A percentile compares a stretch with the other conserved stretches of the same genome.
phyloP scores from a whole-genome alignment of 2,329 filamentous ascomycete species.

The Pestalotiopsis sp. region DNA sequence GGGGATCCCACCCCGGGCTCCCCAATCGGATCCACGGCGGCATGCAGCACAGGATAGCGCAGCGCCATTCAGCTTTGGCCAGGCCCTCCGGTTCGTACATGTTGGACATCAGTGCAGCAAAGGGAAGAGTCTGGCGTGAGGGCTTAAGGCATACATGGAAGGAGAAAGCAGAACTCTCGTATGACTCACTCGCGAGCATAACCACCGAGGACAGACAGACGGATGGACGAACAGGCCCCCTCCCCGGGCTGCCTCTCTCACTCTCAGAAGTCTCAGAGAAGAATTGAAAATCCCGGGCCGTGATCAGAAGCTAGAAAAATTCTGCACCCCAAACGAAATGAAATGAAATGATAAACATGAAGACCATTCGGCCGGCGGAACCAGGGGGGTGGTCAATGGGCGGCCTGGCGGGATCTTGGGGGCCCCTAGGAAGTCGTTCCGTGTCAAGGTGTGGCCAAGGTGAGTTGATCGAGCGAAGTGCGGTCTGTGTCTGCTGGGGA shows the following conservation, averaged over 20 bases:
- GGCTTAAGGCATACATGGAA: conserved; percentile 14
- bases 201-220: neutral
- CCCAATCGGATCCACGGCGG: conserved; percentile 16
- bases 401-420: neutral
- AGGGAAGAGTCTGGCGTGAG: conserved; percentile 5
- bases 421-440: neutral
- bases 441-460: neutral
- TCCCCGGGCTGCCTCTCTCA: conserved; percentile 2
- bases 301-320: neutral
- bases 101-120: conserved; percentile 35
- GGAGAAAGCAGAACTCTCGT: conserved; percentile 14
- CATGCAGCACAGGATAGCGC: conserved; percentile 1
- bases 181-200: conserved; percentile 25
- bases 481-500: neutral
- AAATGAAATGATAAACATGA: neutral
- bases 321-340: neutral
- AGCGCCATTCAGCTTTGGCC: conserved; percentile 14
- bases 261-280: neutral
- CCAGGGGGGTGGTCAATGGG: neutral
- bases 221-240: conserved; percentile 6
- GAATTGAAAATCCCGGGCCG: neutral
- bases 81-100: conserved; percentile 15
- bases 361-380: neutral
- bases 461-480: neutral
- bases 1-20: conserved; percentile 2